Base-by-base conservation (phyloP, 2,329 filamentous ascomycete species). In the Aphanocladium album region DNA sequence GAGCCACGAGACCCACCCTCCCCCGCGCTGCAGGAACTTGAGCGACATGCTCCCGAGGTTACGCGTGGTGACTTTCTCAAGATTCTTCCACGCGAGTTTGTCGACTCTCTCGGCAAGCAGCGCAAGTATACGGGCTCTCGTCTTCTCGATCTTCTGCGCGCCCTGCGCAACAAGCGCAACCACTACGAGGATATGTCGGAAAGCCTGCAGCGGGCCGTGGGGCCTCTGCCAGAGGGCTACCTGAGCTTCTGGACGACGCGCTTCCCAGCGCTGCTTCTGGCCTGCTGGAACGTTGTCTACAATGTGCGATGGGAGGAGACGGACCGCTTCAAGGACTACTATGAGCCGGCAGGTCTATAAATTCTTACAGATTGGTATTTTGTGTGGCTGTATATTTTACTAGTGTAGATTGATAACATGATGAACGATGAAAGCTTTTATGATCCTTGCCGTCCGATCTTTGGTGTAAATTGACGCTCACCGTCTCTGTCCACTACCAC, bases 181-280 rank as follows among this genome's bases (percentile, higher is more conserved):
- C 95, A 99, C 71, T 99, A 97, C 72, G 93, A 96, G 70, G 95
- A 99, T 72, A 93, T 99, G 90, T 83, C 90, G 7, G 89, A 93
- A 16, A 77, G 85, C 53, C 83, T 96, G 64, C 93, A 83, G 68
- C 78, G 78, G 63, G 72, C 74, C 33, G 90, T 96, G 0, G 92
- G 91, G 0, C 76, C 86, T 9, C 71, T 93, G 62, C 89, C 91
- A 0, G 87, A 91, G 16, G 91, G 90, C 0, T 97, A 96, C 70
- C 77, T 96, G 49, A 80, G 80, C 12, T 96, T 96, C 70, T 97
- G 92, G 90, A 89, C 89, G 0, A 79, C 83, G 8, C 81, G 84
- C 61, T 97, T 97, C 69, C 91, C 92, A 3, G 85, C 83, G 66
- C 73, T 97, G 67, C 71, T 97, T 62, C 86, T 96, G 70, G 81